Base-by-base conservation (phyloP, 2,329 filamentous ascomycete species). In the Aspergillus luchuensis region DNA sequence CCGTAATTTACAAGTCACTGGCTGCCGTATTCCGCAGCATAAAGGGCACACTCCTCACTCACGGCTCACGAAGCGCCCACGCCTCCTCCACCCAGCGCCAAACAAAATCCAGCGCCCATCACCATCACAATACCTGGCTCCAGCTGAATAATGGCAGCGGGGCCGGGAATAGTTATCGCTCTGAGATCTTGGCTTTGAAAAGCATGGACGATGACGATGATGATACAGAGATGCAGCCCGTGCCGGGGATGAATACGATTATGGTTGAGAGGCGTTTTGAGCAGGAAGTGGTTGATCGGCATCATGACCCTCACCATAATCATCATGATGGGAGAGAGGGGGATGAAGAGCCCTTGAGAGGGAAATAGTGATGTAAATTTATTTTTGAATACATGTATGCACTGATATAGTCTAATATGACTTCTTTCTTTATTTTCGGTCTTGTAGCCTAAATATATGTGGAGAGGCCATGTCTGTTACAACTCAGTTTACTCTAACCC, bases 1-100 rank as follows among this genome's bases (percentile, higher is more conserved):
- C 60, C 4, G n/a, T 62, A 3, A 54, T 51, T n/a, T 57, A 60
- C 10, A 53, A 57, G 5, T 36, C 57, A 0, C 15, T 57, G 1
- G 49, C 25, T 2, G 17, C 10, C 13, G 41, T 50, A 2, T 23
- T 59, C 25, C 15, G 23, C 7, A 53, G n/a, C 7, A n/a, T 50
- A 8, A 33, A 19, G 11, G 15, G 11, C 25, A 50, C 47, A 11
- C 47, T 50, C 8, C 15, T 4, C 2, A 30, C 25, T 2, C 47
- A 28, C 47, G 17, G 25, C 38, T 4, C 30, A 13, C 2, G 47
- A n/a, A 33, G 25, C 38, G 5, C 23, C 13, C 2, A 38, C 38
- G 4, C 38, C 13, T 8, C 25, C 1, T 8, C 19, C 10, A 11
- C 39, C 41, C n/a, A 36, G 25, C 8, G 7, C 13, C n/a, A 50